Evolutionary conservation across 2,329 filamentous ascomycete species (phyloP), one percentile per base, ranked within the genome.

Genomic region (Epichloe bromicola): DNA sequence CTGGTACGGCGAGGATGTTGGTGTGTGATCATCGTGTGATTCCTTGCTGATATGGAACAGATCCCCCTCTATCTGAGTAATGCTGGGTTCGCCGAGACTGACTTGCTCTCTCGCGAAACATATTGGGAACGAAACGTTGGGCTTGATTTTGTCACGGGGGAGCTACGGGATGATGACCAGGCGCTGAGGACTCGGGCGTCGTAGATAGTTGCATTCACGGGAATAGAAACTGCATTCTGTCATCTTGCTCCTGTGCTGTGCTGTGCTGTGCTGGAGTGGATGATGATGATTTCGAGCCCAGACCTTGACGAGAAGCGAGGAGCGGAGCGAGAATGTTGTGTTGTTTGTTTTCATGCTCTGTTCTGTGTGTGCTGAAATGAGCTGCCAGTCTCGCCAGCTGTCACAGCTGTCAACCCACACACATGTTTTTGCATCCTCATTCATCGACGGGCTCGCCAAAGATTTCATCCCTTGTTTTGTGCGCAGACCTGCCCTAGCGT

Each of bases 1-100:
- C 59, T 54, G 61, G 61, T 65, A 56, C 37, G 58, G n/a, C 8
- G 20, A 19, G 20, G 53, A 15, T 38, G 12, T 23, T 26, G 3
- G 1, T n/a, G 5, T 26, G 19, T 14, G 20, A n/a, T 17, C 40
- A 15, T 26, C 17, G 34, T 15, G 48, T 30, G n/a, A 30, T 20
- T 36, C 12, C 2, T 10, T 26, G 30, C 40, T 44, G 20, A 43
- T 17, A 3, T 3, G 15, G 8, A 15, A 3, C 8, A 38, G 41
- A 38, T 26, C 48, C 48, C 26, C 41, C 48, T 6, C 10, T 39
- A 15, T 36, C 26, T 23, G 26, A 17, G 2, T 41, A 48, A 55
- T 23, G 26, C n/a, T 14, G 48, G 30, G 10, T 23, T 19, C 12
- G 26, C 20, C n/a, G 30, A 30, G 30, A 30, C 11, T 4, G 30